A percentile compares a stretch with the other conserved stretches of the same genome.
Conservation (phyloP, 768 basidiomycete species). For the Podaxis sp. region DNA sequence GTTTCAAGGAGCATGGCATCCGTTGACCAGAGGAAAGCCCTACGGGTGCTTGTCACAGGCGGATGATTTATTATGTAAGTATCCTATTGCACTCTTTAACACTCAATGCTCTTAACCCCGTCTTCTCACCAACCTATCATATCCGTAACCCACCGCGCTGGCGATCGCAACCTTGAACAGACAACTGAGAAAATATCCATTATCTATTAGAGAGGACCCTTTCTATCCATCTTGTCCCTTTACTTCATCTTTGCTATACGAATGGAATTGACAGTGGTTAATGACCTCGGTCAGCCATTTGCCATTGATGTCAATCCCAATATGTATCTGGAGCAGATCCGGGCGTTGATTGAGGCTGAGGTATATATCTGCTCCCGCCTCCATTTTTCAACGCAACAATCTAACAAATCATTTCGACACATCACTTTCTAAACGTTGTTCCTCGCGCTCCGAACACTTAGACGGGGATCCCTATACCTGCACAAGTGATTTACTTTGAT, state of each 20-base stretch:
- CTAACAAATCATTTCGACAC: background rate
- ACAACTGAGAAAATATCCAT: too few species aligned
- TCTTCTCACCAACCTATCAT: too few species aligned
- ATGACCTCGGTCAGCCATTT: constrained; percentile 63
- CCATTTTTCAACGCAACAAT: background rate
- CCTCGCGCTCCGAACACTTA: constrained; percentile 27
- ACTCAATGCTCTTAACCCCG: too few species aligned
- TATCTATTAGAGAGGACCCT: too few species aligned
- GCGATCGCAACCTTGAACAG: too few species aligned
- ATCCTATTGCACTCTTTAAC: too few species aligned
- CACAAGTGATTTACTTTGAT: constrained; percentile 73
- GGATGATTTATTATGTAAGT: too few species aligned
- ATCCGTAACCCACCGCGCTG: too few species aligned
- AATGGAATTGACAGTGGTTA: constrained; percentile 77
- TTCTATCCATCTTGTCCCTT: too few species aligned
- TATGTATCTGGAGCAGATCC: constrained; percentile 92
- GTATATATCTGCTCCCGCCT: constrained; percentile 42
- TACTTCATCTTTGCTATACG: too few species aligned
- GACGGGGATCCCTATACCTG: constrained; percentile 71
- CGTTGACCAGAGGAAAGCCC: too few species aligned
- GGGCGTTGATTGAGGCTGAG: constrained; percentile 94
- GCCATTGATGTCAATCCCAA: constrained; percentile 81
- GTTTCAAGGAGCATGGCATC: background rate
- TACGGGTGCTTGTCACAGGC: too few species aligned
- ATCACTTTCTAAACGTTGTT: background rate